These are phyloP conservation scores for Thelonectria discophora DNA, from an alignment of 2,329 filamentous ascomycete species.

Conservation along the genomic window DNA sequence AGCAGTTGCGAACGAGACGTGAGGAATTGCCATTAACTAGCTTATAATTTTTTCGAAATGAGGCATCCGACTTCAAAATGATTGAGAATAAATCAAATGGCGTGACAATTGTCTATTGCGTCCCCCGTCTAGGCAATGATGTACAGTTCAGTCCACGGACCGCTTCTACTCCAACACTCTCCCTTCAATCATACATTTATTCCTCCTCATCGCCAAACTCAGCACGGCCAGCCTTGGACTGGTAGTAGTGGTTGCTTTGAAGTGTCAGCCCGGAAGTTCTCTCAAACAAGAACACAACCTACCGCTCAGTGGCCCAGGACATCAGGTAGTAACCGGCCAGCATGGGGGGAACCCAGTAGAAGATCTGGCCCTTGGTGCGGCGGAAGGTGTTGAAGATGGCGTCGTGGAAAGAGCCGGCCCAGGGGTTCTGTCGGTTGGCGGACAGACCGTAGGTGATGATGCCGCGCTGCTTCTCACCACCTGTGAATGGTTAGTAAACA, in stretches of 20 bases:
- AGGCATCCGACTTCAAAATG: not conserved
- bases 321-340: conserved; percentile 81
- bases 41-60: conserved; percentile 22
- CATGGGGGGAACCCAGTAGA: conserved; percentile 87
- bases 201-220: conserved; percentile 59
- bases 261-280: conserved; percentile 22
- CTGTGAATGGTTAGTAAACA: conserved; percentile 49
- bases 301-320: conserved; percentile 93
- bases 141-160: conserved; percentile 50
- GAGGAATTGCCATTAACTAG: conserved; percentile 4
- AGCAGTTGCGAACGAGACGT: conserved; percentile 4
- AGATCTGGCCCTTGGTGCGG: conserved; percentile 83
- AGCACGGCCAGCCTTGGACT: conserved; percentile 78
- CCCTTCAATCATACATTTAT: conserved; percentile 42
- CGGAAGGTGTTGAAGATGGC: conserved; percentile 97
- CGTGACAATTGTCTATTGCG: conserved; percentile 49
- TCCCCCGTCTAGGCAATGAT: conserved; percentile 53
- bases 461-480: conserved; percentile 69
- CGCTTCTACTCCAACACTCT: conserved; percentile 40
- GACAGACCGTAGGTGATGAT: conserved; percentile 79
- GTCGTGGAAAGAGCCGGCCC: conserved; percentile 79
- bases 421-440: conserved; percentile 87
- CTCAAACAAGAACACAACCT: conserved; percentile 46
- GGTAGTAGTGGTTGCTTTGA: conserved; percentile 78
- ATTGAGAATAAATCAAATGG: conserved; percentile 35